Conservation (phyloP, 2,329 filamentous ascomycete genomes). For the Sclerotinia minor region DNA sequence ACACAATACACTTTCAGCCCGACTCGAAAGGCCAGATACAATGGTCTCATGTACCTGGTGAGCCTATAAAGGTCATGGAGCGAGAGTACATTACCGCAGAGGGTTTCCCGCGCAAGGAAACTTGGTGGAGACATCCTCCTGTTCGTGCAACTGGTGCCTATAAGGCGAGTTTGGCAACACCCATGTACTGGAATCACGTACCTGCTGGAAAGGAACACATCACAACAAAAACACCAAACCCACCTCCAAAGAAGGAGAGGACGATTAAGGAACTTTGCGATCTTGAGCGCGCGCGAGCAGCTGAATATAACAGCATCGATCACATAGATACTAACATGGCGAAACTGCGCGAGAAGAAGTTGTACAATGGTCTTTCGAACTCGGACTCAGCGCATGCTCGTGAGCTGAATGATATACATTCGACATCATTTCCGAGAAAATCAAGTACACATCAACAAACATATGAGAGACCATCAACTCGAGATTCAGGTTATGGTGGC, state of each 20-base stretch:
- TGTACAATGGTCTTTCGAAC: not conserved
- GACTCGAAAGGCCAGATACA: not conserved
- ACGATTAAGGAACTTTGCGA: constrained; percentile 19
- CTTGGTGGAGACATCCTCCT: constrained; percentile 38
- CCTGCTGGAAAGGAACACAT: not conserved
- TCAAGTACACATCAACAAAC: not conserved
- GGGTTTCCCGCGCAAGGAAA: constrained; percentile 35
- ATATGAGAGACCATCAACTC: constrained; percentile 5
- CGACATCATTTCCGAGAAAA: not conserved
- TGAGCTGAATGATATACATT: not conserved
- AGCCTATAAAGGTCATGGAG: constrained; percentile 35
- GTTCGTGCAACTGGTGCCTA: constrained; percentile 30
- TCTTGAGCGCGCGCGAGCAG: constrained; percentile 9
- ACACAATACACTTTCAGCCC: constrained; percentile 10
- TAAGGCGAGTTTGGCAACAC: constrained; percentile 26
- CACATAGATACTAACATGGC: not conserved
- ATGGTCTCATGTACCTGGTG: constrained; percentile 22
- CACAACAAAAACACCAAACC: not conserved
- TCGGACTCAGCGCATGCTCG: constrained; percentile 7
- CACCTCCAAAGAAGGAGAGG: not conserved
- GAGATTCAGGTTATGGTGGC: not conserved
- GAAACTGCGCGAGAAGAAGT: constrained; percentile 11
- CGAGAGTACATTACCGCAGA: constrained; percentile 34
- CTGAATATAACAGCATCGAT: constrained; percentile 8
- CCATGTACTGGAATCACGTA: constrained; percentile 27